phyloP scores from a whole-genome alignment of 192 early-diverging fungal genomes.

The Gryganskiella cystojenkinii region DNA sequence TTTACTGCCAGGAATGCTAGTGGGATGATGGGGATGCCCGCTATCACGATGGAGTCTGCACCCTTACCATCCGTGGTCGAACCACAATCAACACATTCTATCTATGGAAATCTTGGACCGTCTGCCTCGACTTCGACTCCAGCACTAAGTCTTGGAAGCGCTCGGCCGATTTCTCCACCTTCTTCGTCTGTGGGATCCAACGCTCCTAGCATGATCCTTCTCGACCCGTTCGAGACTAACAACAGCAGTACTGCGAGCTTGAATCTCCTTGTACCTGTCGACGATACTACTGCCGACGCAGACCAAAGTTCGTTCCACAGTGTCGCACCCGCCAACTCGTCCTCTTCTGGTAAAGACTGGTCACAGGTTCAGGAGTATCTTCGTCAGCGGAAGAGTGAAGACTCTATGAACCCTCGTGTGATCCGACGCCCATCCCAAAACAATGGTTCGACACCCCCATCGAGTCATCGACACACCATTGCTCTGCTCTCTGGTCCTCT shows the following conservation, averaged over 20 bases:
- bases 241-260: constrained; percentile 22
- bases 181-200: neutral
- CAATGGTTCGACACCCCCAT: neutral
- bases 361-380: too few relatives aligned
- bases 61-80: too few relatives aligned
- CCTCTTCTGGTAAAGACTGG: neutral
- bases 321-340: neutral
- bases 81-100: too few relatives aligned
- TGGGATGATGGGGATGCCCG: too few relatives aligned
- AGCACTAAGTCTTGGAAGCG: too few relatives aligned
- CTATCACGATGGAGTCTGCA: too few relatives aligned
- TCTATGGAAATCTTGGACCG: too few relatives aligned
- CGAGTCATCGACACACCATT: too few relatives aligned
- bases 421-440: neutral
- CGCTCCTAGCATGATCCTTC: neutral
- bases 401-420: neutral
- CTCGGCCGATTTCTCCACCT: neutral
- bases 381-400: too few relatives aligned
- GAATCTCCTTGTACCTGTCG: neutral
- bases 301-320: neutral
- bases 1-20: too few relatives aligned
- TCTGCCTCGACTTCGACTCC: too few relatives aligned
- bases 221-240: constrained; percentile 37
- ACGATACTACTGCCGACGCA: neutral
- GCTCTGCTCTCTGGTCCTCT: neutral